These are phyloP conservation scores for Mallotus repandus DNA, from an alignment of 441 rosid genomes.

Conservation along the genomic window DNA sequence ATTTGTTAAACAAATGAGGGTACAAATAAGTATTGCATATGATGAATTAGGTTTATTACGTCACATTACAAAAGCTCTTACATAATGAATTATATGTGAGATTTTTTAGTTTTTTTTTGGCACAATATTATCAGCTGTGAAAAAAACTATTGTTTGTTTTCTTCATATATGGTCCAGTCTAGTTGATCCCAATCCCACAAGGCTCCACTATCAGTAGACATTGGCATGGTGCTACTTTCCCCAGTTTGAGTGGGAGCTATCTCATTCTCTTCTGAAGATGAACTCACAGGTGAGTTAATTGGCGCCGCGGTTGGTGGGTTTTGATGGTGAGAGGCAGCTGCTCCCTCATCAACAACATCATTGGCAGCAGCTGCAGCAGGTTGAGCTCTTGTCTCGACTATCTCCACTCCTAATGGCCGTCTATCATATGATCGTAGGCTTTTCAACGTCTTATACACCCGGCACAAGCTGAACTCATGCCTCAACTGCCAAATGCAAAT, in stretches of 20 bases:
- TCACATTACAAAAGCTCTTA: too few species aligned
- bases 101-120: too few species aligned
- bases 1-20: too few species aligned
- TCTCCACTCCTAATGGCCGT: not conserved
- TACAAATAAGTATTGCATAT: too few species aligned
- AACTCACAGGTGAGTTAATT: constrained; percentile 24
- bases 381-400: not conserved
- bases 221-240: constrained; percentile 10
- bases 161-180: too few species aligned
- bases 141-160: too few species aligned
- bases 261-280: constrained; percentile 29
- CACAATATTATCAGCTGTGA: too few species aligned
- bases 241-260: constrained; percentile 15
- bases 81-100: too few species aligned
- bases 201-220: constrained; percentile 4
- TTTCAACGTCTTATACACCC: constrained; percentile 6
- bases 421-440: constrained; percentile 7
- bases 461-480: constrained; percentile 9
- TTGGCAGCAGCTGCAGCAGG: not conserved
- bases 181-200: constrained; percentile 14
- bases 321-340: not conserved
- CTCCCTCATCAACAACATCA: not conserved
- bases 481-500: not conserved
- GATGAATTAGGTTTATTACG: too few species aligned
- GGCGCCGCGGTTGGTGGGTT: constrained; percentile 9